phyloP scores from a whole-genome alignment of 2,329 filamentous ascomycete genomes.

The Aspergillus quadricinctus region DNA sequence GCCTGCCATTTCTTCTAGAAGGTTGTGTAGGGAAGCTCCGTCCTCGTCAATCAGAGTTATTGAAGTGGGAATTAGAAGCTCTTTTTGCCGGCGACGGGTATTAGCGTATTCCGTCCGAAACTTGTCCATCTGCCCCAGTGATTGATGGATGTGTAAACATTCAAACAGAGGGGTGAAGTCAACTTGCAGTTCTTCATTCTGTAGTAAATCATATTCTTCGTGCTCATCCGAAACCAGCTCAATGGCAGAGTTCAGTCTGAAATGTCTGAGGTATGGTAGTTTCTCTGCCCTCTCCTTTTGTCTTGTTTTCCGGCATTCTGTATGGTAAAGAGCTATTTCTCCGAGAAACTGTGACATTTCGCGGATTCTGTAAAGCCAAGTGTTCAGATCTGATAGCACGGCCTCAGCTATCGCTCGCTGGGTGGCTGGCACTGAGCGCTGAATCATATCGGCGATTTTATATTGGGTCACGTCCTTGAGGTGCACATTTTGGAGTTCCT shows the following conservation, averaged over 20 bases:
- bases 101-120: conserved; percentile 90
- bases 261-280: conserved; percentile 70
- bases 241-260: conserved; percentile 92
- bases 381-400: conserved; percentile 95
- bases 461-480: conserved; percentile 92
- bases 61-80: conserved; percentile 72
- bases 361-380: conserved; percentile 90
- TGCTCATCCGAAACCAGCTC: conserved; percentile 92
- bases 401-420: conserved; percentile 92
- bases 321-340: conserved; percentile 95
- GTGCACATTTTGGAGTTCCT: conserved; percentile 94
- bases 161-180: conserved; percentile 94
- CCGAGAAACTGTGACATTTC: conserved; percentile 95
- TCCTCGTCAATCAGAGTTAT: conserved; percentile 79
- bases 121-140: conserved; percentile 84
- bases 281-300: conserved; percentile 78
- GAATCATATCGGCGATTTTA: conserved; percentile 90
- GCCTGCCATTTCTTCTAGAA: conserved; percentile 89
- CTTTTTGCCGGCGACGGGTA: conserved; percentile 85
- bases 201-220: conserved; percentile 90
- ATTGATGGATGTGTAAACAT: conserved; percentile 93
- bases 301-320: conserved; percentile 75
- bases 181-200: conserved; percentile 92
- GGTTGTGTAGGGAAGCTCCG: conserved; percentile 76
- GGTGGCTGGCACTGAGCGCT: conserved; percentile 88